Conservation (phyloP, 1,284 basidiomycete genomes). For the Pseudozyma flocculosa region DNA sequence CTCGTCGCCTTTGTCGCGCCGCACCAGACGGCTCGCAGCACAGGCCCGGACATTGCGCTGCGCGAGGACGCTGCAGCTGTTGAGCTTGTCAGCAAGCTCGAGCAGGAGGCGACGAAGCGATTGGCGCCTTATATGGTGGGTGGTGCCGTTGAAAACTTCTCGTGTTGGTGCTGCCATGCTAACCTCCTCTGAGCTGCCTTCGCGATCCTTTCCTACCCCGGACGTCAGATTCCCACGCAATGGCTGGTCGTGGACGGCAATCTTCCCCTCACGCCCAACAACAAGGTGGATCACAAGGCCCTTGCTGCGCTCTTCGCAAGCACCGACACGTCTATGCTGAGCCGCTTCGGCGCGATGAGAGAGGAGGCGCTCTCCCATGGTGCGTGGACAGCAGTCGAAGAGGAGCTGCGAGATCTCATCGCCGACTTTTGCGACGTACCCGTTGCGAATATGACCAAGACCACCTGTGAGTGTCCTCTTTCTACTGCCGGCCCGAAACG, state of each 20-base stretch:
- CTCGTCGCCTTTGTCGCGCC: conserved; percentile 46
- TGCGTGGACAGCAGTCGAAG: conserved; percentile 22
- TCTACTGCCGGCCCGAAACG: no score
- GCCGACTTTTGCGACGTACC: conserved; percentile 19
- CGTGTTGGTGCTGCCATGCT: not conserved
- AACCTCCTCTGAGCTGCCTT: no score
- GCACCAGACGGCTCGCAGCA: conserved; percentile 1
- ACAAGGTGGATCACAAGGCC: conserved; percentile 49
- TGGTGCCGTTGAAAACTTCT: not conserved
- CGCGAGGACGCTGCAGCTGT: conserved; percentile 25
- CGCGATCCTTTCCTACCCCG: no score
- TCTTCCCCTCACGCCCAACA: conserved; percentile 54
- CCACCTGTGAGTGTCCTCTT: conserved; percentile 10
- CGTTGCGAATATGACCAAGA: conserved; percentile 20
- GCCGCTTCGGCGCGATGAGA: conserved; percentile 12
- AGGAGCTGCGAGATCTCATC: conserved; percentile 17
- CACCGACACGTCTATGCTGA: conserved; percentile 16
- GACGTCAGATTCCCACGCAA: conserved; percentile 40
- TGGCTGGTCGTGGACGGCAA: conserved; percentile 27
- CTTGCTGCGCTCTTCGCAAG: conserved; percentile 22
- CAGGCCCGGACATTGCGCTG: conserved; percentile 2
- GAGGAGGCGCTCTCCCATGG: conserved; percentile 9
- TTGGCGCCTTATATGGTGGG: conserved; percentile 50
- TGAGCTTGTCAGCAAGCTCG: conserved; percentile 21
- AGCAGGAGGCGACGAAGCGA: conserved; percentile 27